These are phyloP conservation scores for Thermochaetoides dissita DNA, from an alignment of 2,329 filamentous ascomycete genomes.

Conservation along the genomic window DNA sequence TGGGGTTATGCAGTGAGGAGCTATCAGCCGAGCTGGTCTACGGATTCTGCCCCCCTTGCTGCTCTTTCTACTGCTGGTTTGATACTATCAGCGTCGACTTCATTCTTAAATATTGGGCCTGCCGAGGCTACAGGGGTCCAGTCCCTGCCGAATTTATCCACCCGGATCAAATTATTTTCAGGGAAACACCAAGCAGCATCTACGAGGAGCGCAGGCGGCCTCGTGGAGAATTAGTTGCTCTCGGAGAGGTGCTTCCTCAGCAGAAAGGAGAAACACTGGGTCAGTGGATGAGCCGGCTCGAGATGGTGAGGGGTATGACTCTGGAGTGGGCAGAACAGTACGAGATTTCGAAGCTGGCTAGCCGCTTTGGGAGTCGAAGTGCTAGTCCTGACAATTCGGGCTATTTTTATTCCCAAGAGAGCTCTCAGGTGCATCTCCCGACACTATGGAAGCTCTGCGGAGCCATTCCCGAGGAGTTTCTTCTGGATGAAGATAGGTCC, in stretches of 20 bases:
- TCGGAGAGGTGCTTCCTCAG: slow-evolving; percentile 3
- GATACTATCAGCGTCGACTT: neutral
- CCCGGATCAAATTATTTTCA: slow-evolving; percentile 1
- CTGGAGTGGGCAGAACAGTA: slow-evolving; percentile 2
- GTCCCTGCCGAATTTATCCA: slow-evolving; percentile 3
- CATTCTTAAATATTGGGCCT: slow-evolving; percentile 12
- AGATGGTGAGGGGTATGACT: slow-evolving; percentile 2
- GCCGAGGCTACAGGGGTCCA: neutral
- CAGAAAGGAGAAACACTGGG: neutral
- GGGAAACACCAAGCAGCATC: neutral
- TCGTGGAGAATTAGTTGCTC: slow-evolving; percentile 7
- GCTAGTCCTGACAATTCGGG: too few relatives aligned
- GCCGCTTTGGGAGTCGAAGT: neutral
- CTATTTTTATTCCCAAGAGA: too few relatives aligned
- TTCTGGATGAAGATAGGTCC: too few relatives aligned
- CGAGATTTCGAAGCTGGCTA: neutral
- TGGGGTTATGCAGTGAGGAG: neutral
- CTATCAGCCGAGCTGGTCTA: neutral
- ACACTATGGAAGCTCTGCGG: too few relatives aligned
- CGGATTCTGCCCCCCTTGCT: slow-evolving; percentile 8
- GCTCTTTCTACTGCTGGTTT: slow-evolving; percentile 1
- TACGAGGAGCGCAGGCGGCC: neutral
- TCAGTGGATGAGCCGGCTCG: slow-evolving; percentile 4
- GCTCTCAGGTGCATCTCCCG: too few relatives aligned
- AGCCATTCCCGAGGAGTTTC: too few relatives aligned